Conservation (phyloP, 1,284 basidiomycete species). For the Termitomyces sp. region DNA sequence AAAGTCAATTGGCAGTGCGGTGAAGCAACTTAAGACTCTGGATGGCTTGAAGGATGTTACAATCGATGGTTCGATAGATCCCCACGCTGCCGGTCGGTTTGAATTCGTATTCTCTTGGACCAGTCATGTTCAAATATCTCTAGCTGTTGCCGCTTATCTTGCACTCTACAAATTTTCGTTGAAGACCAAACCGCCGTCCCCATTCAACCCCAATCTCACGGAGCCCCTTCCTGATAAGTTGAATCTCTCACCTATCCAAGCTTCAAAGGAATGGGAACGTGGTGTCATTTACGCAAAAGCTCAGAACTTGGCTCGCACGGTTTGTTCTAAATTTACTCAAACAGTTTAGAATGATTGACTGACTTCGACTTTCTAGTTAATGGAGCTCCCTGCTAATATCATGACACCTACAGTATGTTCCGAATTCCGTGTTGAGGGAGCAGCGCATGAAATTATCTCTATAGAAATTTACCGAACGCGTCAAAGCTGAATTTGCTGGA, state of each 20-base stretch:
- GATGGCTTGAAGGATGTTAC: conserved; percentile 55
- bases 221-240: conserved; percentile 46
- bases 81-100: conserved; percentile 65
- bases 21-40: conserved; percentile 58
- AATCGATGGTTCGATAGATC: conserved; percentile 60
- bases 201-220: conserved; percentile 50
- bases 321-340: conserved; percentile 23
- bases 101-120: conserved; percentile 1
- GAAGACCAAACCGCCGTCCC: conserved; percentile 63
- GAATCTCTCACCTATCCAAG: conserved; percentile 39
- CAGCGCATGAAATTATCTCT: not conserved
- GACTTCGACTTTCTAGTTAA: conserved; percentile 42
- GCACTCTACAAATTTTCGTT: conserved; percentile 71
- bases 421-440: not conserved
- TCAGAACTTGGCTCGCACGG: conserved; percentile 83
- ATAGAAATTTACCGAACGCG: conserved; percentile 69
- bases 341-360: not conserved
- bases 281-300: conserved; percentile 72
- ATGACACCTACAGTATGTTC: conserved; percentile 66
- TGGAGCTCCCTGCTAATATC: conserved; percentile 82
- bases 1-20: conserved; percentile 61
- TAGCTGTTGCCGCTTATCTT: conserved; percentile 74
- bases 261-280: conserved; percentile 61
- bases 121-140: conserved; percentile 3
- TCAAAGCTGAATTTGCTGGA: conserved; percentile 63